phyloP scores from a whole-genome alignment of 495 filamentous ascomycete species.

The Xylaria bambusicola region DNA sequence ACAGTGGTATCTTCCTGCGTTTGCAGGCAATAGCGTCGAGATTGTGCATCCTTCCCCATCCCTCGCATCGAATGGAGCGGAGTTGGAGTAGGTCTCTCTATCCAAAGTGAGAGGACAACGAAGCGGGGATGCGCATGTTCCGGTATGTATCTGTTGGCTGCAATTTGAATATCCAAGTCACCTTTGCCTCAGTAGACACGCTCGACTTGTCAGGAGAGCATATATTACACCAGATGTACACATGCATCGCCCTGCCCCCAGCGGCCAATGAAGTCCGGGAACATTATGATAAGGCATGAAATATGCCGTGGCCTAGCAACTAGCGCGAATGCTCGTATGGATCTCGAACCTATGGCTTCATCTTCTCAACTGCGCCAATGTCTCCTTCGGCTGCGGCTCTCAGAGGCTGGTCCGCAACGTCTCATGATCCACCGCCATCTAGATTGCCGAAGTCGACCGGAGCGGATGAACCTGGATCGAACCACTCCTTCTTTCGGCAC shows the following conservation, averaged over 20 bases:
- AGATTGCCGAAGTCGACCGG: constrained; percentile 2
- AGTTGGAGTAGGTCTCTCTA: background rate
- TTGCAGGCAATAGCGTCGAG: too few relatives aligned
- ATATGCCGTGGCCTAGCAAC: too few relatives aligned
- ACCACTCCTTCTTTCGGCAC: constrained; percentile 2
- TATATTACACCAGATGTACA: too few relatives aligned
- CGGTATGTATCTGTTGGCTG: too few relatives aligned
- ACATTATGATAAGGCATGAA: too few relatives aligned
- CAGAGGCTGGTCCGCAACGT: background rate
- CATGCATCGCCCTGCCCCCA: too few relatives aligned
- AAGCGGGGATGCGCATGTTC: too few relatives aligned
- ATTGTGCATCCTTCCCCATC: background rate
- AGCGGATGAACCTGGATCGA: constrained; percentile 1
- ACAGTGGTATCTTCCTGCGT: background rate
- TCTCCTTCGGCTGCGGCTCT: background rate
- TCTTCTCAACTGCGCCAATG: constrained; percentile 4
- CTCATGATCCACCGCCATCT: constrained; percentile 6
- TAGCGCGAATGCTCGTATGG: background rate
- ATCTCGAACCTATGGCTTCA: background rate
- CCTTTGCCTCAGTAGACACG: too few relatives aligned
- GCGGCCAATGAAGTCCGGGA: too few relatives aligned
- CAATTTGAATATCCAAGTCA: too few relatives aligned
- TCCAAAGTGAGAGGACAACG: too few relatives aligned
- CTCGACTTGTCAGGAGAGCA: too few relatives aligned
- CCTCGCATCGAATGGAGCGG: background rate